Evolutionary conservation across 345 rosid genomes (phyloP).

Genomic region (Citrus mangshanensis): DNA sequence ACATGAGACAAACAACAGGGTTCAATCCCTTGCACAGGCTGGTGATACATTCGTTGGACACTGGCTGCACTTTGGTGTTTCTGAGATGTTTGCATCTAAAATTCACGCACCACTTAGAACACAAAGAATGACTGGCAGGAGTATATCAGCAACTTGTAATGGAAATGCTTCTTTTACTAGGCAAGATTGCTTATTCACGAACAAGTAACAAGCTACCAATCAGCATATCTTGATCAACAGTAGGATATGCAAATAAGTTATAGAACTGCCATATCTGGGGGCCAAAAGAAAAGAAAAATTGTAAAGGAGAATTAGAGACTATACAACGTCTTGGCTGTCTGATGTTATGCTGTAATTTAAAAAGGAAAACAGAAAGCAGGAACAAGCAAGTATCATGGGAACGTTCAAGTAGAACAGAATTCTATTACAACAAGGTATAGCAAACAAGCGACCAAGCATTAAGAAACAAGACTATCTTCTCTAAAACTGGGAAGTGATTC

Average conservation of each 20-base stretch:
- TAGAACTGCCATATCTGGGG: constrained; percentile 10
- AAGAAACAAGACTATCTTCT: not conserved
- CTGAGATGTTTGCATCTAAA: constrained; percentile 72
- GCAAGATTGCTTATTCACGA: not conserved
- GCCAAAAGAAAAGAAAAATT: not conserved
- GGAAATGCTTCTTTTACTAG: not conserved
- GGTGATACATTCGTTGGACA: constrained; percentile 49
- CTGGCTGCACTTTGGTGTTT: constrained; percentile 50
- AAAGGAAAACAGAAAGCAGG: not conserved
- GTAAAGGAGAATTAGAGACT: not conserved
- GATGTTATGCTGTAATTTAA: too few species aligned
- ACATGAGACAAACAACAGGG: constrained; percentile 42
- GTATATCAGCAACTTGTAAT: not conserved
- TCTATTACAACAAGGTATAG: not conserved
- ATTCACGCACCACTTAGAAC: not conserved
- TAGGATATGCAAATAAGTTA: not conserved
- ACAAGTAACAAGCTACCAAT: not conserved
- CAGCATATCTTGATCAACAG: not conserved
- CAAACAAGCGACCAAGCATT: not conserved
- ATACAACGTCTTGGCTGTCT: not conserved
- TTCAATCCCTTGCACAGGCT: constrained; percentile 43
- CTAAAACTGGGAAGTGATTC: too few species aligned
- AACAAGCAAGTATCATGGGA: not conserved
- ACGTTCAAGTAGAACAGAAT: not conserved
- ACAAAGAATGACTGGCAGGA: not conserved